Evolutionary conservation across 768 basidiomycete genomes (phyloP), one percentile per base, ranked within the genome.

Genomic region (Tricholoma bakamatsutake): DNA sequence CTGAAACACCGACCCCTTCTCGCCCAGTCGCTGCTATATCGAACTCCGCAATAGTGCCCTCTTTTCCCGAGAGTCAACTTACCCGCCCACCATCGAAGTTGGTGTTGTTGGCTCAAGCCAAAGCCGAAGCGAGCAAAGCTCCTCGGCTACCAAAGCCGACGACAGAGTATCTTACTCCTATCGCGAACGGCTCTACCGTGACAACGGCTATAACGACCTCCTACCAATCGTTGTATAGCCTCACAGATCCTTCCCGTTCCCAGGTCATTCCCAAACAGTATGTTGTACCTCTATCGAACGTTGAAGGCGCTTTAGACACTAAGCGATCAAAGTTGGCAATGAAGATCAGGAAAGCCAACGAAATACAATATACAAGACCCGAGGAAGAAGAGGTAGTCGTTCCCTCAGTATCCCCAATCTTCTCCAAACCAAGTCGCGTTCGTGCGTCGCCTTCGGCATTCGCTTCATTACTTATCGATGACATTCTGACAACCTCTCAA

Each of bases 151-250:
- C 75, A 3, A 77, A 75, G 56, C 70, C 74, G 37, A 73, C 69
- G 42, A 90, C 89, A 5, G 83, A 90, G 64, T 88, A 85, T 64
- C 70, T 90, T 10, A 86, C 81, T 13, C 89, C 90, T 1, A 88
- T 87, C 45, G 87, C 86, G n/a, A 91, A 91, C 63, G 88, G 89
- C 0, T 72, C 86, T 3, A 84, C 87, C n/a, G 89, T 83, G 11
- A 91, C 89, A 0, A 90, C 88, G 13, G 89, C 89, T 1, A 91
- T 91, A 63, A 91, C 89, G 0, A 90, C 89, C 2, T 84, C 85
- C 0, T 90, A 89, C 59, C 88, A 90, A 57, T 82, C 84, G 6
- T 73, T 90, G 28, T 80, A 80, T 64, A 84, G 80, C 60, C 74
- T 90, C 7, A 82, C 80, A 30, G 74, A 80, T 59, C 78, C 80